These are phyloP conservation scores for Nymphaea thermarum DNA, from an alignment of 164 flowering plant species.

Conservation along the genomic window DNA sequence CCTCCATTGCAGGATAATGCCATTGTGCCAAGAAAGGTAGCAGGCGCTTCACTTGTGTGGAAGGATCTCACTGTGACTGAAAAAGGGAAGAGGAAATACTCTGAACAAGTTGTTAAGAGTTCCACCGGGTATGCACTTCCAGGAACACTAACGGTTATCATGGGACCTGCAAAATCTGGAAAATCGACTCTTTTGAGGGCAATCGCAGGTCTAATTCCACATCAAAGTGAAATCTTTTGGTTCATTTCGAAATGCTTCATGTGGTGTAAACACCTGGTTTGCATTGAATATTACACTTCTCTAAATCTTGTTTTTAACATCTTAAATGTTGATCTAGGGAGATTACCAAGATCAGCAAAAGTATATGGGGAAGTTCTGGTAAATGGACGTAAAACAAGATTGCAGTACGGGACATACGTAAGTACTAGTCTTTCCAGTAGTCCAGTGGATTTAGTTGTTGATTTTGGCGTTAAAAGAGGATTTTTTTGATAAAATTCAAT, in stretches of 20 bases:
- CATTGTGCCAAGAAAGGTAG: slow-evolving; percentile 40
- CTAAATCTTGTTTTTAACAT: neutral
- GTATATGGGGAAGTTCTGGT: slow-evolving; percentile 89
- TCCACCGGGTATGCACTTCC: slow-evolving; percentile 94
- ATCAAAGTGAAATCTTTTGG: neutral
- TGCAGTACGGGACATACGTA: slow-evolving; percentile 97
- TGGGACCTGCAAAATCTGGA: slow-evolving; percentile 99
- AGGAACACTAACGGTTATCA: slow-evolving; percentile 92
- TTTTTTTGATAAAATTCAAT: too few species aligned
- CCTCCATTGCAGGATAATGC: slow-evolving; percentile 55
- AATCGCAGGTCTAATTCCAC: slow-evolving; percentile 50
- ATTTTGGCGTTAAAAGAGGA: too few species aligned
- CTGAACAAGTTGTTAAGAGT: slow-evolving; percentile 85
- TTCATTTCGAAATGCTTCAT: too few species aligned
- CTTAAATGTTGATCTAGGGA: slow-evolving; percentile 34
- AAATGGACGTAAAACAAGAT: slow-evolving; percentile 60
- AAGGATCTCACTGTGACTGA: slow-evolving; percentile 87
- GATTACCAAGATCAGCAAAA: slow-evolving; percentile 62
- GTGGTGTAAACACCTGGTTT: neutral
- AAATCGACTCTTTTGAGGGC: slow-evolving; percentile 85
- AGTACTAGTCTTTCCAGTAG: slow-evolving; percentile 16
- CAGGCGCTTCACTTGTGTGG: slow-evolving; percentile 91
- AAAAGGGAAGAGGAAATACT: slow-evolving; percentile 83
- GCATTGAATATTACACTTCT: neutral
- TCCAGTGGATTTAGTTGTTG: too few species aligned